These are phyloP conservation scores for Pseudogymnoascus sp. DNA, from an alignment of 2,329 filamentous ascomycete species.

Conservation along the genomic window DNA sequence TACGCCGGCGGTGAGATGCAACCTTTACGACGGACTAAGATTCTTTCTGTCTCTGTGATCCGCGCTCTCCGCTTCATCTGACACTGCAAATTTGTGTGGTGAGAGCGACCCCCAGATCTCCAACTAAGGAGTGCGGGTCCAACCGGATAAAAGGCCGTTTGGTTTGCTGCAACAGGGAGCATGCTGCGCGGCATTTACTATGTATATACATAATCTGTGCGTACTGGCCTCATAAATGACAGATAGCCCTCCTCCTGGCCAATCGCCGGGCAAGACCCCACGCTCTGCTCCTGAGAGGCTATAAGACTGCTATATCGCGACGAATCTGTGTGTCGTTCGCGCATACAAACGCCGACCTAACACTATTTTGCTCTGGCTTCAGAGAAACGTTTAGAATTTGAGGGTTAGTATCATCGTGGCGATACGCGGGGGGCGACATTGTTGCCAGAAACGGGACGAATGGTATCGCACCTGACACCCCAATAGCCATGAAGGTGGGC, in stretches of 20 bases:
- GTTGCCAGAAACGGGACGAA: neutral
- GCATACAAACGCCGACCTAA: conserved; percentile 1
- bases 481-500: neutral
- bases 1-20: conserved; percentile 1
- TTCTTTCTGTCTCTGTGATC: neutral
- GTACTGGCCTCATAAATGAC: neutral
- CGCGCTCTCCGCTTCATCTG: neutral
- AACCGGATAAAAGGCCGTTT: conserved; percentile 4
- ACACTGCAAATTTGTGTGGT: neutral
- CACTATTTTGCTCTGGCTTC: conserved; percentile 1
- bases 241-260: neutral
- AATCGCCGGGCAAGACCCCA: neutral
- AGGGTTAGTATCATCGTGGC: neutral
- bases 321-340: neutral
- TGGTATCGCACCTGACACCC: neutral
- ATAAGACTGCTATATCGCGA: conserved; percentile 3
- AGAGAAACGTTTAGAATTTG: neutral
- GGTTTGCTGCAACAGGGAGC: neutral
- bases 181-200: neutral
- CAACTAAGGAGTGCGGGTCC: conserved; percentile 4
- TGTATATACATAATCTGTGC: neutral
- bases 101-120: neutral
- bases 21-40: conserved; percentile 2
- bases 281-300: neutral
- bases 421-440: neutral